Conservation (phyloP, 768 basidiomycete genomes). For the Albatrellus ellisii region DNA sequence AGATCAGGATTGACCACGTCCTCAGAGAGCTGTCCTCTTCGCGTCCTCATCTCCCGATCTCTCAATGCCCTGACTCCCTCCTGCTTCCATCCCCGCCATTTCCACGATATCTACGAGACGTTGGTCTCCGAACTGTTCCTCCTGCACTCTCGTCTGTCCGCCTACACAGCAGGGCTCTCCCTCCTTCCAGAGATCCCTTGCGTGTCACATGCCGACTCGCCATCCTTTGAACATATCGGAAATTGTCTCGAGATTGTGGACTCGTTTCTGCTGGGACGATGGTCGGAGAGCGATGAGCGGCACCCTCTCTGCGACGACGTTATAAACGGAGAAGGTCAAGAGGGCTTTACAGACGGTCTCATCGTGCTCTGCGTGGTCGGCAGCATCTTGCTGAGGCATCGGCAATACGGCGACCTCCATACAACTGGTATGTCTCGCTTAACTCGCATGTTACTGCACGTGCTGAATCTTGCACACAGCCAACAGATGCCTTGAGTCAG, state of each 20-base stretch:
- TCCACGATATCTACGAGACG: slow-evolving; percentile 20
- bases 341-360: slow-evolving; percentile 34
- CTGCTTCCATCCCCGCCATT: slow-evolving; percentile 21
- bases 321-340: slow-evolving; percentile 26
- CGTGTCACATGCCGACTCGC: slow-evolving; percentile 14
- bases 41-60: slow-evolving; percentile 30
- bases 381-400: slow-evolving; percentile 24
- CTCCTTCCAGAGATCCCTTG: slow-evolving; percentile 21
- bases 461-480: slow-evolving; percentile 16
- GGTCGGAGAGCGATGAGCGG: slow-evolving; percentile 23
- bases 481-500: slow-evolving; percentile 37
- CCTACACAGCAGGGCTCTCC: slow-evolving; percentile 28
- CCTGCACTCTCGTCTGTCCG: slow-evolving; percentile 25
- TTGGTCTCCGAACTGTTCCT: slow-evolving; percentile 26
- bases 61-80: slow-evolving; percentile 37
- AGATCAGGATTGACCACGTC: slow-evolving; percentile 17
- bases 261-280: slow-evolving; percentile 45
- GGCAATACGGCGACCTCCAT: slow-evolving; percentile 11
- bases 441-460: neutral
- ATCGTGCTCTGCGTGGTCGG: slow-evolving; percentile 38
- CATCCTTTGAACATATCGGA: slow-evolving; percentile 34
- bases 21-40: slow-evolving; percentile 37
- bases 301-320: slow-evolving; percentile 11
- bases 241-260: slow-evolving; percentile 50
- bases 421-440: neutral